A percentile compares a stretch with the other conserved stretches of the same genome.
Conservation (phyloP, 441 rosid species). For the Gossypium davidsonii region DNA sequence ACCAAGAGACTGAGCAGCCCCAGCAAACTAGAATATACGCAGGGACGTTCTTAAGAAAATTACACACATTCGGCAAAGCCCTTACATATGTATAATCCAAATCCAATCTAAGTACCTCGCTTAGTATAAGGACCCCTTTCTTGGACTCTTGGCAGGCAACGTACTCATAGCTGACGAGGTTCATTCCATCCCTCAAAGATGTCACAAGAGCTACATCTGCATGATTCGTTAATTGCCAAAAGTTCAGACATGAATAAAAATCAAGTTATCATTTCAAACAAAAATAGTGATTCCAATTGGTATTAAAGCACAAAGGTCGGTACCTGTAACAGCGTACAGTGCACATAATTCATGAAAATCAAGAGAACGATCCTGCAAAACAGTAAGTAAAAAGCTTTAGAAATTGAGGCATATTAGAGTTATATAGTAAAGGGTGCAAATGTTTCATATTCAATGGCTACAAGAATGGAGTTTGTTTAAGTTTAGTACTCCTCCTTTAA, state of each 20-base stretch:
- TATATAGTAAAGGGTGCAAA: background rate
- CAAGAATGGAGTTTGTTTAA: background rate
- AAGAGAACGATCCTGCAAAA: constrained; percentile 63
- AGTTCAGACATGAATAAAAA: background rate
- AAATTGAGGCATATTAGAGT: background rate
- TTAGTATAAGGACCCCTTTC: constrained; percentile 71
- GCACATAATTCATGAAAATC: constrained; percentile 65
- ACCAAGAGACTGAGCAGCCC: constrained; percentile 80
- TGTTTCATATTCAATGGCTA: background rate
- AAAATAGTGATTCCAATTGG: background rate
- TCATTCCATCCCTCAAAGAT: constrained; percentile 74
- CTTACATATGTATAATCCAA: background rate
- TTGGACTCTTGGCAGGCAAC: constrained; percentile 74
- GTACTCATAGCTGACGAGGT: constrained; percentile 71
- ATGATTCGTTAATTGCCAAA: background rate
- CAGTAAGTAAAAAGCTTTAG: constrained; percentile 17
- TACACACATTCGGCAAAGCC: background rate
- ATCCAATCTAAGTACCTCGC: constrained; percentile 41
- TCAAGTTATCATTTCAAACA: background rate
- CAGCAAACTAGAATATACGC: constrained; percentile 51
- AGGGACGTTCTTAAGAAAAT: constrained; percentile 10
- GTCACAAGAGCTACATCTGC: constrained; percentile 74
- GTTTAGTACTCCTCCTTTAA: background rate
- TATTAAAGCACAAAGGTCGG: constrained; percentile 8
- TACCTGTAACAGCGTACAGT: constrained; percentile 73